Evolutionary conservation across 371 early-diverging fungal species (phyloP), one percentile per base, ranked within the genome.

Genomic region (Mucor indicus): DNA sequence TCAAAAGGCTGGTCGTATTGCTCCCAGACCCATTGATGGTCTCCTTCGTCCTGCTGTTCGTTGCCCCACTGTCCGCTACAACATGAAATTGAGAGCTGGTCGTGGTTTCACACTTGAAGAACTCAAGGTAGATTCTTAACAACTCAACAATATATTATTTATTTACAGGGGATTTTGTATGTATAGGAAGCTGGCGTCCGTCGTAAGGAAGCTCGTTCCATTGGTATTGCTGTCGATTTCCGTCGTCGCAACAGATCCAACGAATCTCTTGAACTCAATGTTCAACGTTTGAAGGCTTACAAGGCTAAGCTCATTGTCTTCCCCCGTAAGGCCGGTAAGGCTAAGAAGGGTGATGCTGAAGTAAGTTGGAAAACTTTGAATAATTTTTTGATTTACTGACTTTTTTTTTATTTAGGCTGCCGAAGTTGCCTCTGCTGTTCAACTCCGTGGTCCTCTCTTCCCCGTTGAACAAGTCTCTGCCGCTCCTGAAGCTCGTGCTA

Each of bases 61-160:
- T 64, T 95, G 98, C 81, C 96, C 91, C 44, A 98, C 99, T 60
- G 72, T 95, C 67, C 93, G 94, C 77, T 99, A 99, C 92, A 99
- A 99, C 94, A 90, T 81, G 79, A 98, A 98, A 87, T 81, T 97
- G 62, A 87, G 99, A 66, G 84, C 91, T 60, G 99, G 99, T 56
- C 88, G 96, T 68, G 99, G 99, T 57, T 99, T 99, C 87, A 97
- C 99, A 52, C 78, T 94, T 40, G 98, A 94, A 58, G 99, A 99
- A 83, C 85, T 98, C 56, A 91, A 96, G 93, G 92, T 92, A 76
- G 43, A 54, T 45, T 22, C n/a, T n/a, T n/a, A n/a, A n/a, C n/a
- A n/a, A n/a, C n/a, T n/a, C n/a, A n/a, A n/a, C n/a, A n/a, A n/a
- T n/a, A n/a, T n/a, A n/a, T n/a, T n/a, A n/a, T n/a, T n/a, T n/a